Conservation (phyloP, 345 rosid species). For the Arabidopsis suecica region DNA sequence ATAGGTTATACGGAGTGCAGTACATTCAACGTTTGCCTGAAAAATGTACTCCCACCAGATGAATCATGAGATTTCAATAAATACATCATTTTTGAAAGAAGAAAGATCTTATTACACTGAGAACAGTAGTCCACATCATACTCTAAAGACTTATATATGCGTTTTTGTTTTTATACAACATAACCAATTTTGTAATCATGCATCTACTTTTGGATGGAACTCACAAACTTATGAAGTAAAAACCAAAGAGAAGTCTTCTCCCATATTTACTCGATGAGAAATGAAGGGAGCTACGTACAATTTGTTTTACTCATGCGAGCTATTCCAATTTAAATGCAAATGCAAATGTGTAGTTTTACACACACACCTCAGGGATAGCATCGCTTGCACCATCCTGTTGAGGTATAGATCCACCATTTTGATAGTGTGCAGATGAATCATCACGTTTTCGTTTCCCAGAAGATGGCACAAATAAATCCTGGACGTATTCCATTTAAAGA, state of each 20-base stretch:
- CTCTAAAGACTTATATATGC: background rate
- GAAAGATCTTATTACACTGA: background rate
- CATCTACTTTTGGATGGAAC: background rate
- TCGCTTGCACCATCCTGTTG: conserved; percentile 98
- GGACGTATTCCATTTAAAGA: too few relatives aligned
- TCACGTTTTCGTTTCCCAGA: conserved; percentile 96
- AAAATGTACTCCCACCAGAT: conserved; percentile 7
- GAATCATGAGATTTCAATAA: too few relatives aligned
- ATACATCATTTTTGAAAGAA: background rate
- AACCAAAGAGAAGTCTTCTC: conserved; percentile 3
- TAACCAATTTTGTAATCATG: background rate
- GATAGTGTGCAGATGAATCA: conserved; percentile 66
- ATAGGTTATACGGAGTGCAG: conserved; percentile 8
- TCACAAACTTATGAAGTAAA: background rate
- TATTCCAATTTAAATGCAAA: background rate
- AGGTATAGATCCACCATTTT: conserved; percentile 86
- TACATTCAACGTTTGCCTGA: conserved; percentile 36
- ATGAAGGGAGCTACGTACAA: conserved; percentile 8
- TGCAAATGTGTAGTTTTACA: conserved; percentile 39
- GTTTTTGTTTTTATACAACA: background rate
- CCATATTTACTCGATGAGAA: background rate
- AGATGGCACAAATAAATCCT: conserved; percentile 85
- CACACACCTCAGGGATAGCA: conserved; percentile 52
- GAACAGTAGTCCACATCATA: background rate
- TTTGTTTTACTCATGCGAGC: conserved; percentile 3